Evolutionary conservation across 306 rosid species (phyloP), one percentile per base, ranked within the genome.

Genomic region (Ammopiptanthus mongolicus): DNA sequence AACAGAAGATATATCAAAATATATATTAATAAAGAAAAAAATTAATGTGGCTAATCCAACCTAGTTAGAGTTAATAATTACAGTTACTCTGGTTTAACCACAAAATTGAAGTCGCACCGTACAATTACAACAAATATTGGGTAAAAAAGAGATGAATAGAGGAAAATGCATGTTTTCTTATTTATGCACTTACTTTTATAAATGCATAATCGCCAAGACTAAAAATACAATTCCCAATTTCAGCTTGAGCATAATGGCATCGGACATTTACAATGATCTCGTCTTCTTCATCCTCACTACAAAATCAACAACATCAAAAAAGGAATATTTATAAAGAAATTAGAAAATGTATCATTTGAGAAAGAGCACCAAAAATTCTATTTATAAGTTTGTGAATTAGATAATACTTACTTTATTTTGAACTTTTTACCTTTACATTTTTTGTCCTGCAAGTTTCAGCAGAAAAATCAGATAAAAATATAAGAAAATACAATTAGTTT

Each of bases 151-250:
- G 63, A 71, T 41, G 52, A 68, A 63, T 41, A 75, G n/a, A 74
- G 51, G 50, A 59, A 48, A 52, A 71, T 18, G 53, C 46, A 55
- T 1, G 18, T 39, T 29, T 61, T 66, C 39, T 12, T 39, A 63
- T 44, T 10, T 48, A 48, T 39, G 70, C 47, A 82, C 79, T 80
- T 90, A 91, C 98, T 87, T 86, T 63, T 80, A 94, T 79, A 64
- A 78, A 80, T 64, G 93, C 98, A 83, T 91, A 94, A 83, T 94
- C 98, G 13, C 96, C 98, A 41, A 91, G 92, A 87, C 70, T 83
- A 72, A 82, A 90, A 68, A 82, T 68, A 79, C 84, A 71, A 74
- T 86, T 82, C 69, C 66, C 82, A 44, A 91, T 33, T 67, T 68
- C 83, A 56, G 95, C 94, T 77, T 80, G 96, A 65, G 94, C 85